phyloP scores from a whole-genome alignment of 805 yeast species.

The Barnettozyma sucrosica region DNA sequence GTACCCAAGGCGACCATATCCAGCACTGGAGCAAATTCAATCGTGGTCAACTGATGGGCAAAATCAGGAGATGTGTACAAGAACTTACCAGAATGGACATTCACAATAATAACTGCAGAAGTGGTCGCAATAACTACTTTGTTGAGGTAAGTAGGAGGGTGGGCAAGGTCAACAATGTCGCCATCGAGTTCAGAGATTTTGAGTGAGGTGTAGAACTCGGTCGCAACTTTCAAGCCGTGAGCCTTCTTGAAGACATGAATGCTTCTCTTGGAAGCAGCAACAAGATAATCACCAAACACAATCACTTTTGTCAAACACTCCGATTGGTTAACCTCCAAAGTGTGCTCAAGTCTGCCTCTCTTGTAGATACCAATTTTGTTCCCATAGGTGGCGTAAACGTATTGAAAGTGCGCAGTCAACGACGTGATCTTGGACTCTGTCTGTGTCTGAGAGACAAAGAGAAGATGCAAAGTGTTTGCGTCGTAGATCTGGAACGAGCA shows the following conservation, averaged over 20 bases:
- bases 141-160: constrained; percentile 89
- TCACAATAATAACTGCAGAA: constrained; percentile 53
- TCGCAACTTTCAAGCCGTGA: constrained; percentile 38
- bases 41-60: constrained; percentile 53
- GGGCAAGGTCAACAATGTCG: constrained; percentile 59
- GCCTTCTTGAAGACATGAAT: constrained; percentile 52
- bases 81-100: constrained; percentile 71
- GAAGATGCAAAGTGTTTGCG: constrained; percentile 74
- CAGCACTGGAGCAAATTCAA: constrained; percentile 80
- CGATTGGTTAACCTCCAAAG: constrained; percentile 30
- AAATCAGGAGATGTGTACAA: constrained; percentile 54
- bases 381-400: constrained; percentile 73
- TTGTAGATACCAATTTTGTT: constrained; percentile 69
- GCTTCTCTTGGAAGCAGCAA: constrained; percentile 46
- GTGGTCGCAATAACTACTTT: constrained; percentile 82
- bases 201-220: constrained; percentile 65
- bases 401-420: constrained; percentile 75
- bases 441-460: constrained; percentile 80
- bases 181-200: constrained; percentile 60
- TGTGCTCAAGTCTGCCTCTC: constrained; percentile 62
- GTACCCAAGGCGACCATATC: constrained; percentile 80
- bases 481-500: constrained; percentile 88
- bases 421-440: constrained; percentile 66
- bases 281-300: constrained; percentile 73
- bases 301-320: constrained; percentile 43